Evolutionary conservation across 1,139 yeast species (phyloP).

Genomic region (Blastobotrys ciferrii): DNA sequence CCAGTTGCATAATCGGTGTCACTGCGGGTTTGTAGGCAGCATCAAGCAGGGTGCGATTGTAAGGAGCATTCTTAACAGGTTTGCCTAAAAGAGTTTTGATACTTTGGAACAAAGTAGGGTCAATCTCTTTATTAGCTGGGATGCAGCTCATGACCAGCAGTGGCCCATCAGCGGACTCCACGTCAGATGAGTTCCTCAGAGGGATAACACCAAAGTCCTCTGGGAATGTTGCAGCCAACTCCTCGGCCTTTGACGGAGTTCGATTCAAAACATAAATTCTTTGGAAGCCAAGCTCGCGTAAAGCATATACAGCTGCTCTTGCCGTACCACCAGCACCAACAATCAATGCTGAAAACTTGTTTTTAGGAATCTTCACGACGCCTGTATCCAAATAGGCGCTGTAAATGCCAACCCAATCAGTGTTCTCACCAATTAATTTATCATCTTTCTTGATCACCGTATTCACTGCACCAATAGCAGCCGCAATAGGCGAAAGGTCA

Average conservation of each 20-base stretch:
- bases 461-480: constrained; percentile 86
- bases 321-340: constrained; percentile 98
- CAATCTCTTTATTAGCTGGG: constrained; percentile 82
- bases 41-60: constrained; percentile 62
- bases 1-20: constrained; percentile 81
- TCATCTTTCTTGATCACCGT: constrained; percentile 62
- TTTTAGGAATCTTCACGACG: constrained; percentile 43
- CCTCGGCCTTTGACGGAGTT: constrained; percentile 62
- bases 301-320: constrained; percentile 89
- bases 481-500: constrained; percentile 64
- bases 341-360: constrained; percentile 47
- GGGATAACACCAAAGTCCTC: constrained; percentile 56
- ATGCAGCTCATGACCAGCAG: constrained; percentile 77
- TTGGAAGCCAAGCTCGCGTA: constrained; percentile 72
- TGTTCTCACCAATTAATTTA: constrained; percentile 76
- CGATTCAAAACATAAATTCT: constrained; percentile 81
- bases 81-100: constrained; percentile 43
- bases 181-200: constrained; percentile 44
- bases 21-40: constrained; percentile 90
- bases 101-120: constrained; percentile 47
- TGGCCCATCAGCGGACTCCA: constrained; percentile 38
- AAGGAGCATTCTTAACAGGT: constrained; percentile 33
- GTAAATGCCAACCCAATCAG: constrained; percentile 91
- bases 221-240: constrained; percentile 62
- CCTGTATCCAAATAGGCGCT: constrained; percentile 65